Evolutionary conservation across 1,139 yeast genomes (phyloP).

Genomic region (Blastobotrys serpentis): DNA sequence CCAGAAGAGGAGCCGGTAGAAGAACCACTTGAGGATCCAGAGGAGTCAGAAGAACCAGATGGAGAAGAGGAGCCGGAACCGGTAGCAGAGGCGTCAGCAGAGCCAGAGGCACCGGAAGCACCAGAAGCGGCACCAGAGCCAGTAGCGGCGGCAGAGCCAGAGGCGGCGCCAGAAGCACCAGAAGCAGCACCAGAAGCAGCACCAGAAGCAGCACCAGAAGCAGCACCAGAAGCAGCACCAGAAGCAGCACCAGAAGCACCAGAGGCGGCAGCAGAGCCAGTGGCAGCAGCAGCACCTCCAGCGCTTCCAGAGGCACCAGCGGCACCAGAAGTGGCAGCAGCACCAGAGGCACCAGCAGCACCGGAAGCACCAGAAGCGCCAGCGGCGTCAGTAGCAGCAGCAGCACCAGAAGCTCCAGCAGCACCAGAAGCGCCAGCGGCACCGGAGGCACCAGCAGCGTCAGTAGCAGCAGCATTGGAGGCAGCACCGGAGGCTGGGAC

Average conservation of each 20-base stretch:
- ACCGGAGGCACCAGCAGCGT: background rate
- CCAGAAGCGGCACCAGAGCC: constrained; percentile 19
- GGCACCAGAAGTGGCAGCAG: background rate
- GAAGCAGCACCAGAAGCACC: constrained; percentile 12
- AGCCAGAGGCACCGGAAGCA: constrained; percentile 19
- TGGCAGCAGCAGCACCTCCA: constrained; percentile 11
- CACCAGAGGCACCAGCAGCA: constrained; percentile 2
- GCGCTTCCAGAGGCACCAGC: constrained; percentile 12
- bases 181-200: background rate
- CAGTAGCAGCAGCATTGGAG: constrained; percentile 3
- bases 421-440: constrained; percentile 17
- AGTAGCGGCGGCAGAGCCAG: constrained; percentile 11
- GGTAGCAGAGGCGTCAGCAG: constrained; percentile 14
- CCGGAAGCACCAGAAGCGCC: background rate
- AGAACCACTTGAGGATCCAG: background rate
- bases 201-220: constrained; percentile 1
- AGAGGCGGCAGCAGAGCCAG: constrained; percentile 19
- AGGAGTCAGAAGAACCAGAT: constrained; percentile 9
- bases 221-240: background rate
- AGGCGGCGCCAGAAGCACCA: constrained; percentile 13
- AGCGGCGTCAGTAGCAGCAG: background rate
- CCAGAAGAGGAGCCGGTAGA: background rate
- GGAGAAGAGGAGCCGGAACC: constrained; percentile 7
- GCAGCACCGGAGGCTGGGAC: constrained; percentile 7
- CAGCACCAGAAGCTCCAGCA: constrained; percentile 14